A percentile compares a stretch with the other conserved stretches of the same genome.
phyloP scores from a whole-genome alignment of 495 filamentous ascomycete genomes.

The Xylaria scruposa region DNA sequence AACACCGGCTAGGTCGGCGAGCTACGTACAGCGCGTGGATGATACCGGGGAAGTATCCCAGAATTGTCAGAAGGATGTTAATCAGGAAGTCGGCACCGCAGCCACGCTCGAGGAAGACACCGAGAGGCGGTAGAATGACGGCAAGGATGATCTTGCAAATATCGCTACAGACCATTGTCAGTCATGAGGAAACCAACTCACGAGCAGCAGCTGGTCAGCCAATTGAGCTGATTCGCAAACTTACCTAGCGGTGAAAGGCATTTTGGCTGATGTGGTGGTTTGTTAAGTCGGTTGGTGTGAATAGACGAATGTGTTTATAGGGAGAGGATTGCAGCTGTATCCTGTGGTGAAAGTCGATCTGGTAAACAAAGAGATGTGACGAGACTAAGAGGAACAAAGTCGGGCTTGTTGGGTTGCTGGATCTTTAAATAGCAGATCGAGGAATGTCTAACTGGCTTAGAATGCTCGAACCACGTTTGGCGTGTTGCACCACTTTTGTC shows the following conservation, averaged over 20 bases:
- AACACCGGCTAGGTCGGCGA: constrained; percentile 14
- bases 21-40: constrained; percentile 69
- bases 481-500: constrained; percentile 8
- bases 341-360: not conserved
- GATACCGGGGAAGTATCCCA: constrained; percentile 81
- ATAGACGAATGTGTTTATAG: not conserved
- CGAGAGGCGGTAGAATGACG: constrained; percentile 85
- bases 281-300: not conserved
- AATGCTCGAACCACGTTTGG: constrained; percentile 1
- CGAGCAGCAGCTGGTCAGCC: constrained; percentile 5
- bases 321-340: not conserved
- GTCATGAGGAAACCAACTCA: not conserved
- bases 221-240: constrained; percentile 23
- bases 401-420: not conserved
- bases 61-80: constrained; percentile 85
- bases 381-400: not conserved
- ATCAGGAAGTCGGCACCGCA: constrained; percentile 83
- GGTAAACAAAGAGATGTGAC: not conserved
- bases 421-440: constrained; percentile 18
- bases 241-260: constrained; percentile 66
- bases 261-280: constrained; percentile 37
- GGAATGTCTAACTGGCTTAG: constrained; percentile 7
- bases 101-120: constrained; percentile 90
- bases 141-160: constrained; percentile 91
- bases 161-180: constrained; percentile 58